Base-by-base conservation (phyloP, 2,329 filamentous ascomycete genomes). In the Helotiales sp. region DNA sequence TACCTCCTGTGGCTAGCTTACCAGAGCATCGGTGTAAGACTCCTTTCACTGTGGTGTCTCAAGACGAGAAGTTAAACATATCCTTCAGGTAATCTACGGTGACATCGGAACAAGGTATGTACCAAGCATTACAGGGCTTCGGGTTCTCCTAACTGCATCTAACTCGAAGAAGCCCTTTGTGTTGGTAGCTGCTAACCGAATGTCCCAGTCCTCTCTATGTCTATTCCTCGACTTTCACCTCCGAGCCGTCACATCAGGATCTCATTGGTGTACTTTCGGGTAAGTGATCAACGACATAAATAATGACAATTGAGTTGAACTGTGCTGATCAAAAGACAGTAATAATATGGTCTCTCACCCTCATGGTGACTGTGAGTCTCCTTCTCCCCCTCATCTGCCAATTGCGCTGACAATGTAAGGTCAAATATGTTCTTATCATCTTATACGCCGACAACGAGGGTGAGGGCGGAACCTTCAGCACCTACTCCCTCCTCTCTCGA, bases 401-500 rank as follows among this genome's bases (percentile, higher is more conserved):
- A 24, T 24, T 30, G n/a, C n/a, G 11, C 60, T 66, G 40, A 65
- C 5, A 15, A 6, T 40, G 3, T 1, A 24, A 69, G 1, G 71
- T 90, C 67, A 91, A 92, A 79, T 91, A 92, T 74, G 82, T 88
- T 45, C 79, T 89, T 65, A 84, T 91, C 73, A 85, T 92, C 50
- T 78, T 92, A 11, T 81, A 79, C 47, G 89, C 89, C 68, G 89
- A 91, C 75, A 88, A 91, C 69, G 88, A 91, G 72, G 89, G 89
- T 49, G 88, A 91, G 73, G 89, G 89, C n/a, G 89, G 89, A 37
- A 91, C 88, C 0, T 91, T 91, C 76, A 86, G 85, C 54, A 85
- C 87, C 30, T 91, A 91, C 76, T 88, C 86, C 1, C 78, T 91
- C 11, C 82, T 91, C 2, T 85, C 87, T 5, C 80, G 87, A 74